A percentile compares a stretch with the other conserved stretches of the same genome.
Conservation (phyloP, 345 rosid genomes). For the Euphorbia tirucalli region DNA sequence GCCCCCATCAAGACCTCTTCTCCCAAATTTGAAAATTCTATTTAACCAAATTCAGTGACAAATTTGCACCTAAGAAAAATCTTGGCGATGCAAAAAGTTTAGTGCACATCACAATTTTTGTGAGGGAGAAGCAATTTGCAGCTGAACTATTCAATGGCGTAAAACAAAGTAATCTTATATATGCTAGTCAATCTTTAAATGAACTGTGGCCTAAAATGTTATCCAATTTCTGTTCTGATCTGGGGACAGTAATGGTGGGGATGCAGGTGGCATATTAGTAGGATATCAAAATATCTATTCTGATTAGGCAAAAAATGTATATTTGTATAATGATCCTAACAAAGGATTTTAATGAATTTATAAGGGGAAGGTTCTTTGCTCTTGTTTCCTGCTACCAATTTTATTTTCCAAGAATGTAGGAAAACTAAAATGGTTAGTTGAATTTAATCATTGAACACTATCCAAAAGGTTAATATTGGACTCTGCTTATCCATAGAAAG, state of each 20-base stretch:
- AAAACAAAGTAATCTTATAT: neutral
- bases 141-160: neutral
- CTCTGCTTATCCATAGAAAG: too few species aligned
- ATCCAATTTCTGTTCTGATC: neutral
- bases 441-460: neutral
- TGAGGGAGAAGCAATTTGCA: neutral
- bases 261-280: neutral
- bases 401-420: neutral
- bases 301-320: conserved; percentile 18
- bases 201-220: neutral
- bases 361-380: neutral
- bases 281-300: neutral
- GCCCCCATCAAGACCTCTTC: conserved; percentile 82
- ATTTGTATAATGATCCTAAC: conserved; percentile 13
- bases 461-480: too few species aligned
- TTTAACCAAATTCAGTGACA: conserved; percentile 8
- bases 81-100: neutral
- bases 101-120: neutral
- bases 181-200: neutral
- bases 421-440: too few species aligned
- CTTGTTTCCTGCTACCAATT: neutral
- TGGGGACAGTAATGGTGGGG: neutral
- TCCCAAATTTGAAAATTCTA: conserved; percentile 45
- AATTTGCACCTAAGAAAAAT: conserved; percentile 10
- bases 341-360: conserved; percentile 7